Base-by-base conservation (phyloP, 768 basidiomycete species). In the Mycena olivaceomarginata region DNA sequence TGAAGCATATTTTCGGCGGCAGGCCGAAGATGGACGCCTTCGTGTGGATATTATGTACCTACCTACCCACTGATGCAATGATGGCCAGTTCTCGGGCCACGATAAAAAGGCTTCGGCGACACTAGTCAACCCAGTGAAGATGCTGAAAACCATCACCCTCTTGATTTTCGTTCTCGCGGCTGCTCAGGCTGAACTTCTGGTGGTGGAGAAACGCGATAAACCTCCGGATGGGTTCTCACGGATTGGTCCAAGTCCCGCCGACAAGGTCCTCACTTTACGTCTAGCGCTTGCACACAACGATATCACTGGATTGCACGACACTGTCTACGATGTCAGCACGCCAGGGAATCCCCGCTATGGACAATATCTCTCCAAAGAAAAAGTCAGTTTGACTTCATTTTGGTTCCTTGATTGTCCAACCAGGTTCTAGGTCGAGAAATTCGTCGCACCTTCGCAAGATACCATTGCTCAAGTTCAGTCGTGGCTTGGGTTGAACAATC, bases 341-440 rank as follows among this genome's bases (percentile, higher is more conserved):
- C 70, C 70, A 16, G 63, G 70, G 41, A 65, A 22, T 15, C 5
- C 70, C 20, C 70, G 70, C 16, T 72, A 72, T 43, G 70, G 70
- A 5, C 70, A 72, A 22, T 72, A 72, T 39, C 25, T 72, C n/a
- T 45, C 70, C 20, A 12, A 64, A 48, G 62, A 64, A n/a, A n/a
- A 72, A 6, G 43, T 45, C 10, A 59, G 62, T 40, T 3, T 7
- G 12, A 40, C 15, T 37, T 5, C 16, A 7, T 20, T 18, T 51
- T 18, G 16, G 15, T 45, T 45, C 43, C 11, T 11, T 10, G 11
- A 45, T 0, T 45, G 15, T 6, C 3, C 15, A 15, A 45, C 15
- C 43, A 6, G 15, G 43, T 45, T 45, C 15, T 13, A 70, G 69
- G 46, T 70, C 13, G 22, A 46, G 5, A 11, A 20, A 2, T 62